Evolutionary conservation across 2,329 filamentous ascomycete species (phyloP).

Genomic region (Colletotrichum higginsianum): DNA sequence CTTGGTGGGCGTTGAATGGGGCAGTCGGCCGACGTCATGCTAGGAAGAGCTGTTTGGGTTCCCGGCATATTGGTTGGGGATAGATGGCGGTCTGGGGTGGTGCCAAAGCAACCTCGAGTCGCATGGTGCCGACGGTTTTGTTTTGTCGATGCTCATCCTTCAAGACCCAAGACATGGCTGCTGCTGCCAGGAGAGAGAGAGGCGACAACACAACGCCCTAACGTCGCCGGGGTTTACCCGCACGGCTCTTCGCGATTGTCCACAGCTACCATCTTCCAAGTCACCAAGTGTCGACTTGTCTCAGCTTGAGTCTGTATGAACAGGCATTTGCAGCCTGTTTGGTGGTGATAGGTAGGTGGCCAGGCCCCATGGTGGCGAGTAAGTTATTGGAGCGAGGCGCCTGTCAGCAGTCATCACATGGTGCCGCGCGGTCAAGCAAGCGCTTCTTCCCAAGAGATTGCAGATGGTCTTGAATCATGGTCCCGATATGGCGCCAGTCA

Average conservation of each 20-base stretch:
- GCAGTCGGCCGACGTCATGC: slow-evolving; percentile 28
- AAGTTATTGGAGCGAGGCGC: slow-evolving; percentile 3
- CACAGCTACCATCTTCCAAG: background rate
- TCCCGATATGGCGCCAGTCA: slow-evolving; percentile 13
- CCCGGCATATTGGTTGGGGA: slow-evolving; percentile 18
- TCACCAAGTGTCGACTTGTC: slow-evolving; percentile 4
- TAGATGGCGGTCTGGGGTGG: slow-evolving; percentile 17
- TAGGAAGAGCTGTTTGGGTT: slow-evolving; percentile 4
- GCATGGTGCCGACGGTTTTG: slow-evolving; percentile 1
- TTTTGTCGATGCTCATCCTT: background rate
- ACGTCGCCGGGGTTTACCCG: background rate
- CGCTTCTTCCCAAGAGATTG: slow-evolving; percentile 33
- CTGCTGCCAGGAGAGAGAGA: background rate
- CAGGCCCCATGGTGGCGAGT: background rate
- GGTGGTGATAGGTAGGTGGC: background rate
- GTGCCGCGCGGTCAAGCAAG: slow-evolving; percentile 35
- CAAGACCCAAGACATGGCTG: background rate
- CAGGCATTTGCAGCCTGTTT: background rate
- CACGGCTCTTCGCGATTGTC: background rate
- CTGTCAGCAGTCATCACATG: slow-evolving; percentile 18
- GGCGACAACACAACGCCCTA: background rate
- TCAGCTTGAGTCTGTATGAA: background rate
- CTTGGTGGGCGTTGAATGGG: slow-evolving; percentile 24
- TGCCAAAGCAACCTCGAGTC: slow-evolving; percentile 27
- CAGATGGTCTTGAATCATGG: slow-evolving; percentile 4